Percentiles rank a stretch among this genome's conserved stretches.
Conservation (phyloP, 2,329 filamentous ascomycete species). For the Aspergillus sp. region DNA sequence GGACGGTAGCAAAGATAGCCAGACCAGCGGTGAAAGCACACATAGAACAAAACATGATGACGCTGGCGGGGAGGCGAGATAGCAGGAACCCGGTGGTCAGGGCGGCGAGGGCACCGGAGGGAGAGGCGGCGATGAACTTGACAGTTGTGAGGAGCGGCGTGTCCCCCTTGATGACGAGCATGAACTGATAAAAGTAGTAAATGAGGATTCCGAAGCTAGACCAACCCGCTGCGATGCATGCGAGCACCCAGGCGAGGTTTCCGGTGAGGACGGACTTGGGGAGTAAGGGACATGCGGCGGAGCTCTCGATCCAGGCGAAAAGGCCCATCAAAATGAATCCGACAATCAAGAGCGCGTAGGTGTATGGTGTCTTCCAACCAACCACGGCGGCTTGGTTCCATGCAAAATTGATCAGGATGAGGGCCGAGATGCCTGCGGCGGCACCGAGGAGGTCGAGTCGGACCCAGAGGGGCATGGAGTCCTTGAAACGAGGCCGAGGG, state of each 20-base stretch:
- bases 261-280: conserved; percentile 51
- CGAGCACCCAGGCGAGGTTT: conserved; percentile 57
- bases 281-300: conserved; percentile 54
- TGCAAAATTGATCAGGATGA: conserved; percentile 66
- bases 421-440: conserved; percentile 50
- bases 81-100: conserved; percentile 37
- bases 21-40: conserved; percentile 43
- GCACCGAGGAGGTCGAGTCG: conserved; percentile 43
- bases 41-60: conserved; percentile 32
- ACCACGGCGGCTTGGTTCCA: conserved; percentile 64
- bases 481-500: conserved; percentile 6
- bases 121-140: conserved; percentile 24
- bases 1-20: conserved; percentile 46
- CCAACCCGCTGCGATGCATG: conserved; percentile 55
- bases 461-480: conserved; percentile 22
- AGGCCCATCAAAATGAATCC: conserved; percentile 53
- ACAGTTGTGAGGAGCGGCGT: conserved; percentile 29
- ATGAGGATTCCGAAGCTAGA: conserved; percentile 55
- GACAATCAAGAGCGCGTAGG: conserved; percentile 57
- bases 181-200: conserved; percentile 53
- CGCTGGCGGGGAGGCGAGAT: conserved; percentile 26
- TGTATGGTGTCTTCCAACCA: conserved; percentile 58
- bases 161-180: conserved; percentile 40
- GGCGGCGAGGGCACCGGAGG: conserved; percentile 33
- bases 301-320: conserved; percentile 56